These are phyloP conservation scores for Candida nanaspora DNA, from an alignment of 805 yeast genomes.

Conservation along the genomic window DNA sequence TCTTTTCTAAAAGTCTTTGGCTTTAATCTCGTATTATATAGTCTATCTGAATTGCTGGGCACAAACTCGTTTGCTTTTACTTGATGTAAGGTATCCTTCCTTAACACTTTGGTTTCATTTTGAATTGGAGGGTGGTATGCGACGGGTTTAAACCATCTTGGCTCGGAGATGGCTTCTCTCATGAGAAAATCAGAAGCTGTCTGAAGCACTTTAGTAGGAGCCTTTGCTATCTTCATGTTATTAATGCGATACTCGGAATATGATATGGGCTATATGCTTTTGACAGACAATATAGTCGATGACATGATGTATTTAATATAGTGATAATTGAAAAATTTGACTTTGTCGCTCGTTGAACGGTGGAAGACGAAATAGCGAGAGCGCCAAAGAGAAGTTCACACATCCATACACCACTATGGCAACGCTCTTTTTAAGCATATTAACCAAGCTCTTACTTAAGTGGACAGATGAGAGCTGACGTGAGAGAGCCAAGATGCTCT, in stretches of 20 bases:
- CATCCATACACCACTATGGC: neutral
- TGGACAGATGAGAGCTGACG: no score
- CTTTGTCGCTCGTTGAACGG: neutral
- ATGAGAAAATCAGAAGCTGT: slow-evolving; percentile 71
- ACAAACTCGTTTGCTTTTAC: slow-evolving; percentile 16
- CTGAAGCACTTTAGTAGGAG: slow-evolving; percentile 68
- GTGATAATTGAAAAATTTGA: neutral
- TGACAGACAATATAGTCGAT: no score
- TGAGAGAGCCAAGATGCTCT: no score
- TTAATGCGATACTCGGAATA: neutral
- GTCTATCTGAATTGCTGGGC: slow-evolving; percentile 13
- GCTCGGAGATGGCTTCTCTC: slow-evolving; percentile 63
- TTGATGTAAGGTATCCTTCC: slow-evolving; percentile 20
- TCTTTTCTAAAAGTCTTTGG: slow-evolving; percentile 29
- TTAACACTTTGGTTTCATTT: slow-evolving; percentile 43
- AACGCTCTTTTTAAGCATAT: neutral
- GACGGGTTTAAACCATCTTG: slow-evolving; percentile 86
- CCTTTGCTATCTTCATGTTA: neutral
- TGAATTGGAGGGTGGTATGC: slow-evolving; percentile 75
- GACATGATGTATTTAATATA: no score
- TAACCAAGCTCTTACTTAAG: no score
- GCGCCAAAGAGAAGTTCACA: neutral
- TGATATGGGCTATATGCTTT: no score
- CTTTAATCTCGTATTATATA: slow-evolving; percentile 41
- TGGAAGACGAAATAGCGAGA: no score